These are phyloP conservation scores for Exidia glandulosa DNA, from an alignment of 768 basidiomycete genomes.

Conservation along the genomic window DNA sequence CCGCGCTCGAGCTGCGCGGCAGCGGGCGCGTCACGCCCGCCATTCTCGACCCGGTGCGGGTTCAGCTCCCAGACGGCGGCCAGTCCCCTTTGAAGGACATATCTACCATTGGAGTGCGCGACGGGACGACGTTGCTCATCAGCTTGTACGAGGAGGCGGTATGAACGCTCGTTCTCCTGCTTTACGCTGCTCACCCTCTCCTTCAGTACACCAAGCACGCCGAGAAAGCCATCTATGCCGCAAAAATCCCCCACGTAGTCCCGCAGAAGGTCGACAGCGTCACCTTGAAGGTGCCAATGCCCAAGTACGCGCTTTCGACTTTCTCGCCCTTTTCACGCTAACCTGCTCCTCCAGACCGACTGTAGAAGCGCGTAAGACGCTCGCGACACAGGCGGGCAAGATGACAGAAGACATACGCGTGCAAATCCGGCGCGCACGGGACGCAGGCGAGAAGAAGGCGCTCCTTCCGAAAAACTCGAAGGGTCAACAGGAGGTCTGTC, in stretches of 20 bases:
- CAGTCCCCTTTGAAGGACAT: slow-evolving; percentile 45
- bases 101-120: slow-evolving; percentile 70
- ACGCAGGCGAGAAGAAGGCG: slow-evolving; percentile 54
- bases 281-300: slow-evolving; percentile 71
- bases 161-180: slow-evolving; percentile 19
- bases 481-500: slow-evolving; percentile 57
- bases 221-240: slow-evolving; percentile 65
- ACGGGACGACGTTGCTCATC: slow-evolving; percentile 61
- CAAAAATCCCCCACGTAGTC: slow-evolving; percentile 57
- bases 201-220: slow-evolving; percentile 64
- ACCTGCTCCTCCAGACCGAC: slow-evolving; percentile 50
- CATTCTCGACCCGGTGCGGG: slow-evolving; percentile 56
- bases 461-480: slow-evolving; percentile 58
- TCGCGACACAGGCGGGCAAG: slow-evolving; percentile 44
- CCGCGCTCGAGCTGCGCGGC: slow-evolving; percentile 58
- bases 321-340: not conserved
- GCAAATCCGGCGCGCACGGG: slow-evolving; percentile 63
- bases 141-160: slow-evolving; percentile 75
- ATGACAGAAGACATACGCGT: slow-evolving; percentile 67
- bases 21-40: slow-evolving; percentile 67
- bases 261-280: slow-evolving; percentile 61
- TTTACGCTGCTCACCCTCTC: slow-evolving; percentile 12
- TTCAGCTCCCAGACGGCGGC: slow-evolving; percentile 32
- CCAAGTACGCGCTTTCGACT: slow-evolving; percentile 38
- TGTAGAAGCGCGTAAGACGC: slow-evolving; percentile 51